Conservation (phyloP, 208 protist genomes). For the Acanthamoeba sp. region DNA sequence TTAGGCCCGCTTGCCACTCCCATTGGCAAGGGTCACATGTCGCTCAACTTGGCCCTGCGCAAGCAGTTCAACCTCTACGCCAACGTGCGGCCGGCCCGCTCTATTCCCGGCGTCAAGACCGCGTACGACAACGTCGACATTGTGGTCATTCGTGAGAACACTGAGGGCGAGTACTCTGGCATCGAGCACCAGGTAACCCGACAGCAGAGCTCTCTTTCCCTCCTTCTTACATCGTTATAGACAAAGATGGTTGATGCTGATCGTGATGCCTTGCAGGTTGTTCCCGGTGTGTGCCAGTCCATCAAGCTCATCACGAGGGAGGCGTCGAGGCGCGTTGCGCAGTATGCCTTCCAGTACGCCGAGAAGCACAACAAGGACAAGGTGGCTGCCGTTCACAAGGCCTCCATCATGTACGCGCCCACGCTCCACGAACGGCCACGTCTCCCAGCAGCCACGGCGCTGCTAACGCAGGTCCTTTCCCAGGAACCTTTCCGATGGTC, state of each 20-base stretch:
- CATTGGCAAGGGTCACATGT: slow-evolving; percentile 87
- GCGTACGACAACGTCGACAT: slow-evolving; percentile 88
- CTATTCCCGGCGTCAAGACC: slow-evolving; percentile 85
- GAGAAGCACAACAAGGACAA: slow-evolving; percentile 66
- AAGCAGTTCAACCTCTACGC: slow-evolving; percentile 86
- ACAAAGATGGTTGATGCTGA: too few species aligned
- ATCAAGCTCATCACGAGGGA: slow-evolving; percentile 89
- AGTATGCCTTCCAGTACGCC: slow-evolving; percentile 91
- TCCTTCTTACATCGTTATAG: not conserved
- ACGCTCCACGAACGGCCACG: not conserved
- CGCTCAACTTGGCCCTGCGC: slow-evolving; percentile 86
- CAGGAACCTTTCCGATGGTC: slow-evolving; percentile 84
- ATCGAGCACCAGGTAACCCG: slow-evolving; percentile 86
- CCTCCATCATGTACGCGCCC: slow-evolving; percentile 78
- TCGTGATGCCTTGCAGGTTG: too few species aligned
- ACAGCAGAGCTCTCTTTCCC: slow-evolving; percentile 55
- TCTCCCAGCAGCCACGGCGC: not conserved
- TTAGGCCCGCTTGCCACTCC: slow-evolving; percentile 83
- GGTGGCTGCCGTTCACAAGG: slow-evolving; percentile 84
- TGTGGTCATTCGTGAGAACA: slow-evolving; percentile 91
- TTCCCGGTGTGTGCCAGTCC: slow-evolving; percentile 79
- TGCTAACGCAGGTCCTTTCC: not conserved
- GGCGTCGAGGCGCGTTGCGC: slow-evolving; percentile 86
- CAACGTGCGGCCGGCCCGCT: slow-evolving; percentile 85
- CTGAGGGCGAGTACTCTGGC: slow-evolving; percentile 91